These are phyloP conservation scores for Scheffersomyces coipomensis DNA, from an alignment of 805 yeast species.

Conservation along the genomic window DNA sequence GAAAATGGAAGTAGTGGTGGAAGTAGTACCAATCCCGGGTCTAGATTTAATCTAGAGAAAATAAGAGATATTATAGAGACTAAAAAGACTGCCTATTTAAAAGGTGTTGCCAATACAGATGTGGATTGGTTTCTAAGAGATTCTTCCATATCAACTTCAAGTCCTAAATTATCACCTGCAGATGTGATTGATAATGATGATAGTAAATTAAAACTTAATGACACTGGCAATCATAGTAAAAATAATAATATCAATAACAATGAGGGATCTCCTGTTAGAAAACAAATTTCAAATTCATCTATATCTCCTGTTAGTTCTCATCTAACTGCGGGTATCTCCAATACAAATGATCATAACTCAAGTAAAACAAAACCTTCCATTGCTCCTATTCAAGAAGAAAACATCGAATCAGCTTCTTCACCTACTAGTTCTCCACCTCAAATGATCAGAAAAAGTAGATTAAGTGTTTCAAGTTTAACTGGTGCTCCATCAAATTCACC, in stretches of 20 bases:
- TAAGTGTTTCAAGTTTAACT: not conserved
- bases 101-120: slow-evolving; percentile 41
- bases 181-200: too few species aligned
- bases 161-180: not conserved
- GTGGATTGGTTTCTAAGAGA: slow-evolving; percentile 54
- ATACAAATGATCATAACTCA: slow-evolving; percentile 26
- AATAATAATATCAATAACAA: not conserved
- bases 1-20: too few species aligned
- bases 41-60: slow-evolving; percentile 14
- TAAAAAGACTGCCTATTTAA: slow-evolving; percentile 14
- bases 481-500: slow-evolving; percentile 16
- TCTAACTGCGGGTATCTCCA: slow-evolving; percentile 25
- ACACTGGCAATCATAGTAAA: too few species aligned
- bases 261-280: not conserved
- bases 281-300: not conserved
- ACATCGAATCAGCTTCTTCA: slow-evolving; percentile 1
- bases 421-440: not conserved
- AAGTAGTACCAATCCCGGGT: not conserved
- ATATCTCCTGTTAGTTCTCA: slow-evolving; percentile 15
- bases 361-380: slow-evolving; percentile 35
- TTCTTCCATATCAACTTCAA: slow-evolving; percentile 12
- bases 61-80: slow-evolving; percentile 22
- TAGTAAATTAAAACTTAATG: too few species aligned
- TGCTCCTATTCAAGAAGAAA: slow-evolving; percentile 19
- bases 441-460: not conserved